Percentiles rank a stretch among this genome's conserved stretches.
Conservation (phyloP, 768 basidiomycete species). For the Trametes cinnabarina region DNA sequence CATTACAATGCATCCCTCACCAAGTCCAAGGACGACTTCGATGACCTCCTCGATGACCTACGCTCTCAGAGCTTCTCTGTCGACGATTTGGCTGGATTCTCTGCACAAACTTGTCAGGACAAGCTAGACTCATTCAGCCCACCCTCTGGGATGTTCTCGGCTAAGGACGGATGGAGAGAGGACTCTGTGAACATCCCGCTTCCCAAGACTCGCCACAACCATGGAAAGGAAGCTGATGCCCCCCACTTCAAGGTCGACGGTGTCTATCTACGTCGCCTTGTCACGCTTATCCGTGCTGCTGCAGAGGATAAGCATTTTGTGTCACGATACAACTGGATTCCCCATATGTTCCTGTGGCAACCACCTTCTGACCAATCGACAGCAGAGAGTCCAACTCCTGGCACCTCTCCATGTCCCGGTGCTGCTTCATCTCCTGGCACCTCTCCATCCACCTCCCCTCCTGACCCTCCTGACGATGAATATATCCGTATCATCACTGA, state of each 20-base stretch:
- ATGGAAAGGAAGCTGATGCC: conserved; percentile 24
- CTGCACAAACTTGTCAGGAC: neutral
- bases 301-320: neutral
- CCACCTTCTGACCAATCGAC: neutral
- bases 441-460: neutral
- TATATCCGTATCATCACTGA: conserved; percentile 18
- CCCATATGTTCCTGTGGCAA: neutral
- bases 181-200: conserved; percentile 21
- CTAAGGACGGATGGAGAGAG: conserved; percentile 17
- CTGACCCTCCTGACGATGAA: too few species aligned
- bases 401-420: neutral
- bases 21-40: conserved; percentile 29
- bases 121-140: conserved; percentile 15
- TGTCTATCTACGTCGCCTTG: conserved; percentile 27
- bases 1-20: conserved; percentile 24
- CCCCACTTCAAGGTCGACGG: conserved; percentile 31
- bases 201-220: conserved; percentile 16
- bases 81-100: neutral
- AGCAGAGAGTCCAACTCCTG: neutral
- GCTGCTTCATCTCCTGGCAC: neutral
- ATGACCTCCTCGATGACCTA: conserved; percentile 24
- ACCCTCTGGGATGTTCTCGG: conserved; percentile 6
- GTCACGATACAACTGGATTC: neutral
- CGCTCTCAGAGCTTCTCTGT: neutral
- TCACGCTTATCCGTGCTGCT: neutral